phyloP scores from a whole-genome alignment of 208 protist genomes.

The Leishmania guyanensis region DNA sequence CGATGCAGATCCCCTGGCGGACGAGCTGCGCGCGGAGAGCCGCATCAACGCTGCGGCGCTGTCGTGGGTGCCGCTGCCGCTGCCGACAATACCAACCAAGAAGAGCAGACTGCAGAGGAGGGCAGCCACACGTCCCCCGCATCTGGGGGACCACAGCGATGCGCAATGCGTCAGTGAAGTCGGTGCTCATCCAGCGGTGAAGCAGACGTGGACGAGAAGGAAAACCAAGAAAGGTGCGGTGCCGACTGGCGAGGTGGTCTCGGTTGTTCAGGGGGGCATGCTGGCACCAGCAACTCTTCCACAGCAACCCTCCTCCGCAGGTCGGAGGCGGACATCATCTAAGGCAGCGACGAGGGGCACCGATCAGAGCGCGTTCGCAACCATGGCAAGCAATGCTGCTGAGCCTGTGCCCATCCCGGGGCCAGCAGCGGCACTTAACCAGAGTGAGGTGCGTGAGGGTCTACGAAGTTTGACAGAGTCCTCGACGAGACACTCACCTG shows the following conservation, averaged over 20 bases:
- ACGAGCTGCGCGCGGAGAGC: background rate
- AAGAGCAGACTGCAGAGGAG: background rate
- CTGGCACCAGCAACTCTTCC: background rate
- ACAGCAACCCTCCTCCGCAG: background rate
- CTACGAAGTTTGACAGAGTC: background rate
- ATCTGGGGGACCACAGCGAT: background rate
- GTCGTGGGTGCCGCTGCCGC: constrained; percentile 15
- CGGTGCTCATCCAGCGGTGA: background rate
- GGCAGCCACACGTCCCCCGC: background rate
- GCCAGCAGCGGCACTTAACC: background rate
- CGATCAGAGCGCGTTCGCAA: background rate
- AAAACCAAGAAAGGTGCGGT: background rate
- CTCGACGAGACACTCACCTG: background rate
- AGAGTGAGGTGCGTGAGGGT: background rate
- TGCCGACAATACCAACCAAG: constrained; percentile 2
- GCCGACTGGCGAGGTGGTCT: background rate
- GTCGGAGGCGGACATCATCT: background rate
- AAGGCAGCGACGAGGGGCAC: background rate
- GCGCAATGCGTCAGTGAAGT: background rate
- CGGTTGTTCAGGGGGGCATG: background rate
- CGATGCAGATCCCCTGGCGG: background rate
- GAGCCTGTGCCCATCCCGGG: background rate
- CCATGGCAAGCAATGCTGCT: background rate
- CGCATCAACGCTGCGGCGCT: constrained; percentile 6
- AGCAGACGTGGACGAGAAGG: constrained; percentile 4